Percentiles rank a stretch among this genome's conserved stretches.
Conservation (phyloP, 306 rosid genomes). For the Cucurbita pepo region DNA sequence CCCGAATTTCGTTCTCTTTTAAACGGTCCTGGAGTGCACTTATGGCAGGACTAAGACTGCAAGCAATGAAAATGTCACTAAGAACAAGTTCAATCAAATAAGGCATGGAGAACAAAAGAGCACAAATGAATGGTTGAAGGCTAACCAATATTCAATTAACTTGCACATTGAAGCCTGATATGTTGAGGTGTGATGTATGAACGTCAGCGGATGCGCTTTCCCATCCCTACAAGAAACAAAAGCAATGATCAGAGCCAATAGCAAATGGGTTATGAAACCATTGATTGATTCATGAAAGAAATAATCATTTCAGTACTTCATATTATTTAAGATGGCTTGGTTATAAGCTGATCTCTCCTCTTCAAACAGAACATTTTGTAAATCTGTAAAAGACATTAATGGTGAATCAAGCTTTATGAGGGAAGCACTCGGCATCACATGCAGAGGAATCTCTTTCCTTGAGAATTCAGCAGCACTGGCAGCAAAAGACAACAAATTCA, state of each 20-base stretch:
- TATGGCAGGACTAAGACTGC: constrained; percentile 96
- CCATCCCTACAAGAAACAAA: constrained; percentile 43
- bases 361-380: constrained; percentile 73
- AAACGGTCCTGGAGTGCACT: constrained; percentile 70
- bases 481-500: constrained; percentile 18
- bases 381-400: constrained; percentile 56
- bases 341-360: constrained; percentile 91
- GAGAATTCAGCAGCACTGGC: constrained; percentile 74
- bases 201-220: constrained; percentile 82
- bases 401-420: constrained; percentile 63
- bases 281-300: constrained; percentile 1
- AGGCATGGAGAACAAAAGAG: neutral
- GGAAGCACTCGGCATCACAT: constrained; percentile 54
- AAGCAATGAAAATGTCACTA: constrained; percentile 12
- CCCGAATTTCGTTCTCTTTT: constrained; percentile 87
- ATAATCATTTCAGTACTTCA: constrained; percentile 31
- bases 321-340: constrained; percentile 67
- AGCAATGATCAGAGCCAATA: constrained; percentile 10
- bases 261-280: neutral
- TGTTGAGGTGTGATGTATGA: constrained; percentile 85
- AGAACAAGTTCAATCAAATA: neutral
- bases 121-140: neutral
- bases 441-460: constrained; percentile 88
- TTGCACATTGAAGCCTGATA: constrained; percentile 99
- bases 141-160: constrained; percentile 91